phyloP scores from a whole-genome alignment of 106 monocot genomes.

The Dendrobium catenatum region DNA sequence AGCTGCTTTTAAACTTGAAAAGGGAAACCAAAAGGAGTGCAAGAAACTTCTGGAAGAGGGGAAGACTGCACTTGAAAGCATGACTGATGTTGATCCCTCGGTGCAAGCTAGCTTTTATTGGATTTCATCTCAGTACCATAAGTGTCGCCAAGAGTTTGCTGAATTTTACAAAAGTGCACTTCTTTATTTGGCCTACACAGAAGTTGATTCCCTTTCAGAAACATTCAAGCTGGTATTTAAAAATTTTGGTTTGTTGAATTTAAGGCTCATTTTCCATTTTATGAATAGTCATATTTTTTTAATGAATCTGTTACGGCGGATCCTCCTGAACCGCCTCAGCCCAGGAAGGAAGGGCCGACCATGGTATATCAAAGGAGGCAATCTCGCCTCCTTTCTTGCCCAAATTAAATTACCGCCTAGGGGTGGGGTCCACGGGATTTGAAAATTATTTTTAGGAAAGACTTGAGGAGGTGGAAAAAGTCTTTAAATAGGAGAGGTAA shows the following conservation, averaged over 20 bases:
- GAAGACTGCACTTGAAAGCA: slow-evolving; percentile 68
- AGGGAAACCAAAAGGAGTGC: slow-evolving; percentile 71
- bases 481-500: too few species aligned
- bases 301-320: too few species aligned
- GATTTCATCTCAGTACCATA: slow-evolving; percentile 91
- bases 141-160: slow-evolving; percentile 78
- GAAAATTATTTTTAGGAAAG: too few species aligned
- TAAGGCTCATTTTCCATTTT: background rate
- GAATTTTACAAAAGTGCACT: slow-evolving; percentile 92
- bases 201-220: slow-evolving; percentile 90
- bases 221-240: slow-evolving; percentile 82
- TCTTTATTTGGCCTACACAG: slow-evolving; percentile 94
- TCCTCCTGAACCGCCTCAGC: too few species aligned
- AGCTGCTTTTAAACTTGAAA: slow-evolving; percentile 73
- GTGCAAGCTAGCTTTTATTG: slow-evolving; percentile 94
- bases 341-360: too few species aligned
- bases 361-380: too few species aligned
- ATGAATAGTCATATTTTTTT: background rate
- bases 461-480: too few species aligned
- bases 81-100: slow-evolving; percentile 94
- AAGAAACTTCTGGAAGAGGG: slow-evolving; percentile 91
- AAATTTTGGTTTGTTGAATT: background rate
- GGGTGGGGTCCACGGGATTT: too few species aligned
- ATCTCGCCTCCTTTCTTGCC: too few species aligned
- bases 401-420: too few species aligned